A percentile compares a stretch with the other conserved stretches of the same genome.
Evolutionary conservation across 805 yeast species (phyloP).

Genomic region (Saturnispora sanitii): DNA sequence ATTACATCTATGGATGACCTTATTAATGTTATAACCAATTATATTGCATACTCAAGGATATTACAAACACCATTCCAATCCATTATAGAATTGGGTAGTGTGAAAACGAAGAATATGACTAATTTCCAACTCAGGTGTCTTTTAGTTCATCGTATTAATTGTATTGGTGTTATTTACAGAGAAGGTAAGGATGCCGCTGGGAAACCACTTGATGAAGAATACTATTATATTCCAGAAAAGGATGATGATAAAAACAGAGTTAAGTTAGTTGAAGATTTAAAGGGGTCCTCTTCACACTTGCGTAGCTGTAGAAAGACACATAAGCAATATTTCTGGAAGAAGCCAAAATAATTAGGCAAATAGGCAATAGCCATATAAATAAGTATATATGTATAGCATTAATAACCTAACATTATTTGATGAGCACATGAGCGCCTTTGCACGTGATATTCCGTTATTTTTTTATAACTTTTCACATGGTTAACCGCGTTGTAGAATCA

Average conservation of each 20-base stretch:
- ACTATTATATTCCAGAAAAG: constrained; percentile 77
- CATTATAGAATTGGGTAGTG: constrained; percentile 48
- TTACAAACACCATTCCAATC: constrained; percentile 79
- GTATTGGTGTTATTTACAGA: constrained; percentile 84
- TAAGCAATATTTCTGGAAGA: constrained; percentile 76
- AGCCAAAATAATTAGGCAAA: constrained; percentile 33
- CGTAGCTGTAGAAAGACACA: constrained; percentile 89
- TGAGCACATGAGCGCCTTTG: not conserved
- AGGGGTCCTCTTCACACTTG: constrained; percentile 66
- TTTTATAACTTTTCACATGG: no score
- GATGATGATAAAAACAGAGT: constrained; percentile 68
- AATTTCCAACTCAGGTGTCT: constrained; percentile 37
- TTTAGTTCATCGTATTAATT: constrained; percentile 34
- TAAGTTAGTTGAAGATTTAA: constrained; percentile 57
- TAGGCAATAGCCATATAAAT: not conserved
- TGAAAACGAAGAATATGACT: constrained; percentile 38
- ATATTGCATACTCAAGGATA: constrained; percentile 81
- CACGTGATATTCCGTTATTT: no score
- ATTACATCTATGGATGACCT: constrained; percentile 41
- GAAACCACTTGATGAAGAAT: constrained; percentile 86
- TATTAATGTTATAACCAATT: constrained; percentile 63
- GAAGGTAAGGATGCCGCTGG: constrained; percentile 96
- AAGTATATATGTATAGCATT: no score
- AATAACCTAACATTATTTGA: no score
- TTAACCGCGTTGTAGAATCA: no score